These are phyloP conservation scores for Plasmodium coatneyi DNA, from an alignment of 169 alveolate genomes.

Conservation along the genomic window DNA sequence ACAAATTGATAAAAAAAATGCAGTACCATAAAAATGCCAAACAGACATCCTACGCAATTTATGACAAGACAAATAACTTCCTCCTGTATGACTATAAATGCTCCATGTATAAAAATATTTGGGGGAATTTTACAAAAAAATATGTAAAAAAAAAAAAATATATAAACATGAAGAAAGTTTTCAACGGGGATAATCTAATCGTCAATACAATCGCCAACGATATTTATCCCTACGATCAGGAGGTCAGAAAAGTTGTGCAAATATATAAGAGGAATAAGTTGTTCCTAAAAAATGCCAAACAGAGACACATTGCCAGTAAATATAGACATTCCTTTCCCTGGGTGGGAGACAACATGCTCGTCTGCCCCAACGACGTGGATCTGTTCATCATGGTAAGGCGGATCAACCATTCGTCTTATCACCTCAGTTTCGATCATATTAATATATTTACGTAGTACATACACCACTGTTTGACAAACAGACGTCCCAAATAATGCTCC, in stretches of 20 bases:
- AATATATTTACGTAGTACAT: too few relatives aligned
- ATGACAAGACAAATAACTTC: constrained; percentile 49
- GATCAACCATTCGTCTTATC: background rate
- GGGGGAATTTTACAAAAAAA: constrained; percentile 32
- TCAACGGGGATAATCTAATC: constrained; percentile 5
- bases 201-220: constrained; percentile 36
- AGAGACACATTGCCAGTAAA: constrained; percentile 7
- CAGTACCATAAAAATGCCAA: constrained; percentile 23
- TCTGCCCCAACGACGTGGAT: constrained; percentile 31
- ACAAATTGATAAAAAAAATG: constrained; percentile 51
- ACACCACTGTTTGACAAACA: background rate
- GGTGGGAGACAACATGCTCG: constrained; percentile 42
- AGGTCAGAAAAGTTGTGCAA: constrained; percentile 17
- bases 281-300: constrained; percentile 22
- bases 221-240: constrained; percentile 34
- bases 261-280: constrained; percentile 42
- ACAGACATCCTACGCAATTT: constrained; percentile 4
- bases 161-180: background rate
- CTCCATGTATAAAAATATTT: constrained; percentile 31
- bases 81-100: constrained; percentile 60
- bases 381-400: constrained; percentile 25
- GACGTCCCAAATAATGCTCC: background rate
- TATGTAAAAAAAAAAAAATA: constrained; percentile 27
- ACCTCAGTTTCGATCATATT: background rate
- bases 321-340: constrained; percentile 64